Conservation (phyloP, 495 filamentous ascomycete species). For the Amorphotheca resinae region DNA sequence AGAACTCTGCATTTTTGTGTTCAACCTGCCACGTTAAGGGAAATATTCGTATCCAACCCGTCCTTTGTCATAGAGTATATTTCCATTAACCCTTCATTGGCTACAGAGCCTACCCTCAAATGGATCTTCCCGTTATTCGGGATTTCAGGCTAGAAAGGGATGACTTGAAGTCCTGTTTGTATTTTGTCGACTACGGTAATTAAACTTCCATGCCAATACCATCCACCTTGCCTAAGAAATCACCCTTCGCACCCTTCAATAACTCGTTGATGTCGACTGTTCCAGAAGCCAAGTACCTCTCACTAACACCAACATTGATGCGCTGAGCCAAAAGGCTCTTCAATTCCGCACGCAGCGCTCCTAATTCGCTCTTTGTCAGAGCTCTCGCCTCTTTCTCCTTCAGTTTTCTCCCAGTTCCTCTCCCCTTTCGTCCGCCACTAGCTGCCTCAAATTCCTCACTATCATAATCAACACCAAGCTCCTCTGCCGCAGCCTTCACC, state of each 20-base stretch:
- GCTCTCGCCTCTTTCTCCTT: slow-evolving; percentile 58
- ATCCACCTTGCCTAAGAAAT: slow-evolving; percentile 54
- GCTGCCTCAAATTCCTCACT: slow-evolving; percentile 64
- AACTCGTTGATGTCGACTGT: slow-evolving; percentile 72
- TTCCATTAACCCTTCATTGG: too few species aligned
- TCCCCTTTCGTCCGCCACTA: slow-evolving; percentile 50
- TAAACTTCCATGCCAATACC: slow-evolving; percentile 26
- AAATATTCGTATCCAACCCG: too few species aligned
- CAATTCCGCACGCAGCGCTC: slow-evolving; percentile 46
- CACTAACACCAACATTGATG: slow-evolving; percentile 85
- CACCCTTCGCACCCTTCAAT: slow-evolving; percentile 45
- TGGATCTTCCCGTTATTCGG: too few species aligned
- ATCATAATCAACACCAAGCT: slow-evolving; percentile 88
- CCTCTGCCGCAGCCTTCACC: slow-evolving; percentile 74
- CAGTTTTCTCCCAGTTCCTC: slow-evolving; percentile 54
- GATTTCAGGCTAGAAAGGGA: too few species aligned
- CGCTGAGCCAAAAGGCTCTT: slow-evolving; percentile 55
- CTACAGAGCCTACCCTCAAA: too few species aligned
- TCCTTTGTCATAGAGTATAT: too few species aligned
- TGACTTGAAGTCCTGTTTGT: too few species aligned
- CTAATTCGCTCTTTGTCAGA: slow-evolving; percentile 60
- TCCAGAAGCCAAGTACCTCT: slow-evolving; percentile 72
- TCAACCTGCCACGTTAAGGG: too few species aligned
- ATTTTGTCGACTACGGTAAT: too few species aligned
- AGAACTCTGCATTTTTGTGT: too few species aligned